A percentile compares a stretch with the other conserved stretches of the same genome.
Evolutionary conservation across 1,284 basidiomycete genomes (phyloP).

Genomic region (Thelephora terrestris): DNA sequence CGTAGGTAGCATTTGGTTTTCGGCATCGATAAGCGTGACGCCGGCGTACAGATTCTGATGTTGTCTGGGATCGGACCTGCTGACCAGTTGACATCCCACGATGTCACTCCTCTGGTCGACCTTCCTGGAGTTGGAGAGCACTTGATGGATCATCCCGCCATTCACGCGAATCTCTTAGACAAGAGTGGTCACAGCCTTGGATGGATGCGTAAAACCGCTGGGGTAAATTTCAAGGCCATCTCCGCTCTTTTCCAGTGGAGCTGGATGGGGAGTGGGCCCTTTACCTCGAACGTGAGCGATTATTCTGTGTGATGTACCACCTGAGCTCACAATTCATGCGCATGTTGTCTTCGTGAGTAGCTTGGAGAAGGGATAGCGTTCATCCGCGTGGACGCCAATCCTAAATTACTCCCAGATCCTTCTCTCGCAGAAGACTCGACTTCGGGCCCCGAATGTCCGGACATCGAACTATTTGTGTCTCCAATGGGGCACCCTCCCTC

Average conservation of each 20-base stretch:
- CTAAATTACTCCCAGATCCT: conserved; percentile 33
- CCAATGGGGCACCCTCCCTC: conserved; percentile 34
- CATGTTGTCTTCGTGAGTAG: conserved; percentile 21
- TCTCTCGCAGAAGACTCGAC: conserved; percentile 36
- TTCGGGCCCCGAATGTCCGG: conserved; percentile 45
- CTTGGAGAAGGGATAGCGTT: conserved; percentile 50
- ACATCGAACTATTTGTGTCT: conserved; percentile 48
- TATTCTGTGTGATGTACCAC: not conserved
- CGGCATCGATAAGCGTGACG: conserved; percentile 1
- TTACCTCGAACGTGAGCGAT: conserved; percentile 43
- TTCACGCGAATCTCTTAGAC: conserved; percentile 41
- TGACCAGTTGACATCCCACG: conserved; percentile 21
- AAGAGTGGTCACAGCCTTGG: conserved; percentile 28
- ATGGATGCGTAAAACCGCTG: conserved; percentile 7
- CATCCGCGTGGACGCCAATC: conserved; percentile 44
- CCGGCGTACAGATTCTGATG: conserved; percentile 13
- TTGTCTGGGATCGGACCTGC: conserved; percentile 18
- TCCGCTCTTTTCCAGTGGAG: conserved; percentile 33
- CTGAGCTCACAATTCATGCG: not conserved
- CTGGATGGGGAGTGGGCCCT: conserved; percentile 32
- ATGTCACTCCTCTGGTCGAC: conserved; percentile 40
- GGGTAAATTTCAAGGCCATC: conserved; percentile 26
- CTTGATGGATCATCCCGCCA: conserved; percentile 46
- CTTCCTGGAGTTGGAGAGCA: conserved; percentile 50
- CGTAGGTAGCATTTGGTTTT: conserved; percentile 20